phyloP scores from a whole-genome alignment of 208 protist species.

The Trypanosoma scelopori region DNA sequence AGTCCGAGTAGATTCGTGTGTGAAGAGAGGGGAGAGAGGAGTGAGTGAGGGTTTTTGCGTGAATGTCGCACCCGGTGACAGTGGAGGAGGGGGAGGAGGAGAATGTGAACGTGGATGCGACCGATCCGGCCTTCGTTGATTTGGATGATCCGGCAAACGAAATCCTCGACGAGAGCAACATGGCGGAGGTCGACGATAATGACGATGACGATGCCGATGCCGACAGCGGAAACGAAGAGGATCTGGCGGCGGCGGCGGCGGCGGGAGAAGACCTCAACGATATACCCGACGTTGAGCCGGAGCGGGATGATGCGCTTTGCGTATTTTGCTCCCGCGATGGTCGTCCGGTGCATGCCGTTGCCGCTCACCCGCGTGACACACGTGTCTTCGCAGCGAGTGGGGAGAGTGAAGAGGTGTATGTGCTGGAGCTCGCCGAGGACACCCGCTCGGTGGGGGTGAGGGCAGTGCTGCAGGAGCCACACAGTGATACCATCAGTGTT shows the following conservation, averaged over 20 bases:
- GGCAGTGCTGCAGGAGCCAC: conserved; percentile 46
- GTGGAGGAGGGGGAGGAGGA: conserved; percentile 23
- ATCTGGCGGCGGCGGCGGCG: too few species aligned
- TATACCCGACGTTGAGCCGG: conserved; percentile 68
- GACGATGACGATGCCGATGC: conserved; percentile 33
- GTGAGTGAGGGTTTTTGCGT: not conserved
- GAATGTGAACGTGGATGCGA: conserved; percentile 44
- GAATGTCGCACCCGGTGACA: not conserved
- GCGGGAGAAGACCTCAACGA: conserved; percentile 74
- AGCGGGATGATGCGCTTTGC: conserved; percentile 75
- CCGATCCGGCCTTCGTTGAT: conserved; percentile 78
- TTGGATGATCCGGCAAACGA: conserved; percentile 84
- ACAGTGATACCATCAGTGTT: conserved; percentile 83
- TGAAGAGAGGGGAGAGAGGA: too few species aligned
- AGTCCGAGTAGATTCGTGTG: too few species aligned
- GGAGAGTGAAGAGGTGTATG: conserved; percentile 77
- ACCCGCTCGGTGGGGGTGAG: conserved; percentile 11
- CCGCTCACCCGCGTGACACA: conserved; percentile 40
- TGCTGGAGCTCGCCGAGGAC: conserved; percentile 32
- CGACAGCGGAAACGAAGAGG: not conserved
- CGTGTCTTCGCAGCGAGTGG: conserved; percentile 61
- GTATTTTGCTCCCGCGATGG: conserved; percentile 47
- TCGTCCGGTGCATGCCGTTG: conserved; percentile 68
- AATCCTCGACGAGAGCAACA: conserved; percentile 61
- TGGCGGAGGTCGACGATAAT: conserved; percentile 26